Base-by-base conservation (phyloP, 441 rosid species). In the Eugenia klotzschiana region DNA sequence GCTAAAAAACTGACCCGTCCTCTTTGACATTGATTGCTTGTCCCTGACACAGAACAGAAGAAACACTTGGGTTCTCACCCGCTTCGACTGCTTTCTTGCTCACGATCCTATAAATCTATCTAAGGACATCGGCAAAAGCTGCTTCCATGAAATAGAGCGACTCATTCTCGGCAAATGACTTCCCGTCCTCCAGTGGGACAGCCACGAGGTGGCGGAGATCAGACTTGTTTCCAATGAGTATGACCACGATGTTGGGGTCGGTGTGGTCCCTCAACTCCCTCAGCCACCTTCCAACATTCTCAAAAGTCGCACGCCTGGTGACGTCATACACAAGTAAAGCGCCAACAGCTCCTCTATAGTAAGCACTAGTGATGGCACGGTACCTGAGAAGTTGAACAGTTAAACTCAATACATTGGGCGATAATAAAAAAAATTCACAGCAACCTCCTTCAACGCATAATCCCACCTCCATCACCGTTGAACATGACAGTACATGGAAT, bases 191-290 rank as follows among this genome's bases (percentile, higher is more conserved):
- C 9, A 72, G 51, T 7, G 86, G 85, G 83, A 88, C 88, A 10
- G 90, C 88, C 79, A 88, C 87, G 5, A 88, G 90, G 52, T 88
- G 90, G 77, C 88, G 90, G 25, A 88, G 88, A 81, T 88, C 90
- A 49, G 88, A 83, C 84, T 88, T 88, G 84, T 88, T 88, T 40
- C 88, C 88, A 11, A 88, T 88, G 77, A 88, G 88, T 85, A 88
- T 88, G 79, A 88, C 90, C 13, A 86, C 86, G 1, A 86, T 88
- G 87, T 85, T 88, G 13, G 90, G 88, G 84, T 88, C 88, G 0
- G 90, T 86, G 29, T 86, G 90, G 37, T 84, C 87, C 81, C 87
- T 83, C 82, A 88, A 52, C 85, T 86, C 88, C 80, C 77, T 88
- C 85, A 86, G 81, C 90, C 90, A 88, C 86, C 90, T 86, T n/a